Percentiles rank a stretch among this genome's conserved stretches.
phyloP scores from a whole-genome alignment of 2,329 filamentous ascomycete genomes.

The Ophiocordyceps sinensis region DNA sequence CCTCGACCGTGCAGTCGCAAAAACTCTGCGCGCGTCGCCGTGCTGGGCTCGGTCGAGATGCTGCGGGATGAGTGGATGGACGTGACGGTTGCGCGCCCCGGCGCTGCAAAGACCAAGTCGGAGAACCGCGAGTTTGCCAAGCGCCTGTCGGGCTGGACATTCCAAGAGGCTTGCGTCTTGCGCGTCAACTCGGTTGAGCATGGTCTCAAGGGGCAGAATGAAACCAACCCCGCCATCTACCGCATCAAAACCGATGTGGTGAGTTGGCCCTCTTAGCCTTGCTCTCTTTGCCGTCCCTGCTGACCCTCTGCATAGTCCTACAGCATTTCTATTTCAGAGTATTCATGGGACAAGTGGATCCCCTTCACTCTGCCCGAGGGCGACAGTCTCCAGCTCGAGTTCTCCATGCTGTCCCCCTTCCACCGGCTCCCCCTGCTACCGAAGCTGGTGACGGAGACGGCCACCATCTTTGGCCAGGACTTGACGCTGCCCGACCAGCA shows the following conservation, averaged over 20 bases:
- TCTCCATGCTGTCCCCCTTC: slow-evolving; percentile 97
- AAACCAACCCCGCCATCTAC: slow-evolving; percentile 76
- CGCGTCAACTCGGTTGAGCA: slow-evolving; percentile 76
- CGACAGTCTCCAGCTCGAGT: slow-evolving; percentile 83
- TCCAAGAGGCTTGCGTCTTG: slow-evolving; percentile 84
- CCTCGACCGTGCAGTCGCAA: slow-evolving; percentile 79
- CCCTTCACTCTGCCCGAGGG: slow-evolving; percentile 56
- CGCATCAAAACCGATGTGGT: slow-evolving; percentile 94
- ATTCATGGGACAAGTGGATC: slow-evolving; percentile 55
- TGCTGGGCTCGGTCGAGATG: slow-evolving; percentile 77
- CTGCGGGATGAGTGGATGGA: slow-evolving; percentile 83
- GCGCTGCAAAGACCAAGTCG: slow-evolving; percentile 41
- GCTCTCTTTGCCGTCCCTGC: neutral
- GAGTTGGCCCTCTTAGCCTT: slow-evolving; percentile 27
- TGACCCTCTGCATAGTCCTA: slow-evolving; percentile 45
- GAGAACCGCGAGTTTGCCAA: slow-evolving; percentile 77
- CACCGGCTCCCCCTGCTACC: slow-evolving; percentile 65
- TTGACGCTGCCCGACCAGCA: slow-evolving; percentile 92
- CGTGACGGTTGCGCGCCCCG: slow-evolving; percentile 54
- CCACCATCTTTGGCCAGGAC: slow-evolving; percentile 56
- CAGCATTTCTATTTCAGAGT: slow-evolving; percentile 81
- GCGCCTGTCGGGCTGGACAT: slow-evolving; percentile 83
- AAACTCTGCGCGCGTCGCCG: slow-evolving; percentile 82
- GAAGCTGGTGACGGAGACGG: slow-evolving; percentile 42
- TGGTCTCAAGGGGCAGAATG: slow-evolving; percentile 40